Evolutionary conservation across 2,329 filamentous ascomycete genomes (phyloP).

Genomic region (Xylariomycetidae sp.): DNA sequence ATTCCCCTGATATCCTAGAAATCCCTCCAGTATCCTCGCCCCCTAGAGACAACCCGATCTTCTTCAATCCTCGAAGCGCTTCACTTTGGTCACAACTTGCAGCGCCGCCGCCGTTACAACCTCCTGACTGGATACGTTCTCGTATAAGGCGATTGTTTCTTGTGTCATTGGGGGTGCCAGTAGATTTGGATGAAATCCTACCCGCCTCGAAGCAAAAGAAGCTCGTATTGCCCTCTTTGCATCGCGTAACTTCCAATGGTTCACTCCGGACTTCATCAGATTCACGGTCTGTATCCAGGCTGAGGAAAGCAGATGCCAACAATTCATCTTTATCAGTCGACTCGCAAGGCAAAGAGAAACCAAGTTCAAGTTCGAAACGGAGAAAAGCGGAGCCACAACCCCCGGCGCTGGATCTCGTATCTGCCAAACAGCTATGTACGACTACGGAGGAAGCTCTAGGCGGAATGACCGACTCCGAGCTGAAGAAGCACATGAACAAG

Average conservation of each 20-base stretch:
- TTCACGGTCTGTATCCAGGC: constrained; percentile 41
- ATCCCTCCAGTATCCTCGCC: constrained; percentile 45
- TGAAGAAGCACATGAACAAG: constrained; percentile 65
- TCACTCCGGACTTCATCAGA: constrained; percentile 54
- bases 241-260: constrained; percentile 40
- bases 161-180: constrained; percentile 90
- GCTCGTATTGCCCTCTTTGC: constrained; percentile 75
- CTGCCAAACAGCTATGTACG: constrained; percentile 71
- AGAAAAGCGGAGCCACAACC: constrained; percentile 59
- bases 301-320: constrained; percentile 45
- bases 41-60: constrained; percentile 59
- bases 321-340: constrained; percentile 56
- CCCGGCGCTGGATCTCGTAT: constrained; percentile 73
- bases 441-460: constrained; percentile 80
- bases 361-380: constrained; percentile 33
- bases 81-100: constrained; percentile 97
- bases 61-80: constrained; percentile 79
- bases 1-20: constrained; percentile 53
- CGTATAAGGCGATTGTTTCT: constrained; percentile 92
- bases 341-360: constrained; percentile 48
- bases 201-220: constrained; percentile 98
- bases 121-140: constrained; percentile 96
- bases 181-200: constrained; percentile 95
- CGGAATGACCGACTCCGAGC: constrained; percentile 74
- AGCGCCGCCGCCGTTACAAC: constrained; percentile 87